Conservation (phyloP, 1,139 yeast species). For the Zhuliangozyma parablackwelliae region DNA sequence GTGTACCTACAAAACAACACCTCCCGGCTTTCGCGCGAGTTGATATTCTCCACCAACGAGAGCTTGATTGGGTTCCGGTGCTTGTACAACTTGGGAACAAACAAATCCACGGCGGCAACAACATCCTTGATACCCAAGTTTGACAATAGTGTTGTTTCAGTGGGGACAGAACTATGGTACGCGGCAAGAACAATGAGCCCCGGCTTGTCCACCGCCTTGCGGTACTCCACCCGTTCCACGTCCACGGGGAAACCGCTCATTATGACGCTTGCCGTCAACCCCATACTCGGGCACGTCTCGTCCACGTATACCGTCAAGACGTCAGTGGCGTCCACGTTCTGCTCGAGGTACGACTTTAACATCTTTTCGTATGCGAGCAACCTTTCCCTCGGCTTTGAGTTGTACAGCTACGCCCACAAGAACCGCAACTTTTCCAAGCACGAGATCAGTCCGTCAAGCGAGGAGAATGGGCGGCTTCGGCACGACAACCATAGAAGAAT, state of each 20-base stretch:
- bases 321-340: slow-evolving; percentile 68
- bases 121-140: slow-evolving; percentile 28
- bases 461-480: slow-evolving; percentile 6
- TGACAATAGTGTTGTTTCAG: slow-evolving; percentile 51
- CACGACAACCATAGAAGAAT: slow-evolving; percentile 1
- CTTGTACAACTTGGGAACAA: slow-evolving; percentile 62
- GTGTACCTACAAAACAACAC: slow-evolving; percentile 67
- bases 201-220: slow-evolving; percentile 74
- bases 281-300: slow-evolving; percentile 84
- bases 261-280: slow-evolving; percentile 83
- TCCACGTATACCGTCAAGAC: slow-evolving; percentile 87
- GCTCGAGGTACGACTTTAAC: slow-evolving; percentile 86
- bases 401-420: slow-evolving; percentile 48
- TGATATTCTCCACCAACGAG: slow-evolving; percentile 84
- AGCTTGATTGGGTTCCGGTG: slow-evolving; percentile 80
- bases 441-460: slow-evolving; percentile 7
- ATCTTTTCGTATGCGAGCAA: slow-evolving; percentile 88
- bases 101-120: slow-evolving; percentile 13
- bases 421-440: slow-evolving; percentile 4
- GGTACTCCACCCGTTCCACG: slow-evolving; percentile 84
- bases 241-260: slow-evolving; percentile 87
- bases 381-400: slow-evolving; percentile 78
- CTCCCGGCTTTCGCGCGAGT: slow-evolving; percentile 66
- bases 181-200: slow-evolving; percentile 83
- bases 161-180: slow-evolving; percentile 89